phyloP scores from a whole-genome alignment of 345 rosid species.

The Clausena lansium region DNA sequence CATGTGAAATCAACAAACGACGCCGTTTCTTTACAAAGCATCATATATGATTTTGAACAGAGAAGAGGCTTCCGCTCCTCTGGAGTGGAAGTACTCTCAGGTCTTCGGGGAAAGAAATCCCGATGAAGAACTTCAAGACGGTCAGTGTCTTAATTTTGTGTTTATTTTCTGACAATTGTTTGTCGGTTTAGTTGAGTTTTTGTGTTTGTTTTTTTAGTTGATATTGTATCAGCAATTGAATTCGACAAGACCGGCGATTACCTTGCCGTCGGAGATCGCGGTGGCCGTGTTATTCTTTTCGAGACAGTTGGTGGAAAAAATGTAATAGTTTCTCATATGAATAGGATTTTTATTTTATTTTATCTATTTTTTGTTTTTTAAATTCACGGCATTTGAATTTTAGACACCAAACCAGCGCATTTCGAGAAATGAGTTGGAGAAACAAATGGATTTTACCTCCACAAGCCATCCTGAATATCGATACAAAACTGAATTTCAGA shows the following conservation, averaged over 20 bases:
- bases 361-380: not conserved
- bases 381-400: constrained; percentile 23
- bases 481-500: constrained; percentile 67
- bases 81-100: constrained; percentile 60
- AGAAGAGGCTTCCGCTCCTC: constrained; percentile 21
- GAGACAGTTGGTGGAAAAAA: constrained; percentile 35
- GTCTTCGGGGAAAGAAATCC: constrained; percentile 51
- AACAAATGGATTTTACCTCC: constrained; percentile 31
- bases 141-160: constrained; percentile 18
- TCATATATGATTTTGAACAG: constrained; percentile 28
- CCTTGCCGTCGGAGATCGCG: constrained; percentile 62
- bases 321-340: constrained; percentile 24
- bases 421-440: constrained; percentile 47
- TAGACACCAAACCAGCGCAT: constrained; percentile 24
- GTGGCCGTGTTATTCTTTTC: constrained; percentile 63
- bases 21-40: not conserved
- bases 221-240: constrained; percentile 49
- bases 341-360: not conserved
- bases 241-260: constrained; percentile 55
- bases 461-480: constrained; percentile 41
- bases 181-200: not conserved
- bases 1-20: not conserved
- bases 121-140: constrained; percentile 54
- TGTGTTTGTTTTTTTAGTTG: constrained; percentile 29
- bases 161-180: not conserved